Percentiles rank a stretch among this genome's conserved stretches.
These are phyloP conservation scores for Triticum urartu DNA, from an alignment of 176 grass and related monocot species.

Conservation along the genomic window DNA sequence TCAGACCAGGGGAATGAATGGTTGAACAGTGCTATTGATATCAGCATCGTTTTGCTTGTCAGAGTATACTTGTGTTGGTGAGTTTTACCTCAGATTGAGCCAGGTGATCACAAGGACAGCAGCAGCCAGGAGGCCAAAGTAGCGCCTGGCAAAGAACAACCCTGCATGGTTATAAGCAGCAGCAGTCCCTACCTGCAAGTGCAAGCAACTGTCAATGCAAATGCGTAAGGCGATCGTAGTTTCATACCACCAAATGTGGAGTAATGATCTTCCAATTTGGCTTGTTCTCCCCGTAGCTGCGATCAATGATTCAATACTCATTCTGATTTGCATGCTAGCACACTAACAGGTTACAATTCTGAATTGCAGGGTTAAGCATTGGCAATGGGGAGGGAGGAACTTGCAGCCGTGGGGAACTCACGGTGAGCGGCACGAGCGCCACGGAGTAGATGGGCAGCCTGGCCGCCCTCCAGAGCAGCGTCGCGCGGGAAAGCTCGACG, in stretches of 20 bases:
- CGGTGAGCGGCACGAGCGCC: slow-evolving; percentile 69
- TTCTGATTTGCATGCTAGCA: not conserved
- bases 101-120: slow-evolving; percentile 80
- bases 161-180: slow-evolving; percentile 64
- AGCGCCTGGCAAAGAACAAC: slow-evolving; percentile 57
- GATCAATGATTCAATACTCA: too few species aligned
- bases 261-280: not conserved
- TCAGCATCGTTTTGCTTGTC: not conserved
- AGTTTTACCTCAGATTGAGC: slow-evolving; percentile 82
- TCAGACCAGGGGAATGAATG: too few species aligned
- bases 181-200: slow-evolving; percentile 61
- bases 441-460: slow-evolving; percentile 93
- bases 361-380: not conserved
- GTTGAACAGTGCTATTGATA: too few species aligned
- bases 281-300: not conserved
- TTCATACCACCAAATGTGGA: not conserved
- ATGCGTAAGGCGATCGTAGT: not conserved
- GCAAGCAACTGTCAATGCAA: not conserved
- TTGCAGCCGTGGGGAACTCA: slow-evolving; percentile 14
- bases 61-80: not conserved
- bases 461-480: slow-evolving; percentile 77
- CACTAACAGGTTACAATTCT: not conserved
- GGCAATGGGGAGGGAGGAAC: not conserved
- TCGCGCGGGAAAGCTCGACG: slow-evolving; percentile 33
- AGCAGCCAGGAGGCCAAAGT: slow-evolving; percentile 56